Base-by-base conservation (phyloP, 2,329 filamentous ascomycete genomes). In the Aspergillus aculeatus region DNA sequence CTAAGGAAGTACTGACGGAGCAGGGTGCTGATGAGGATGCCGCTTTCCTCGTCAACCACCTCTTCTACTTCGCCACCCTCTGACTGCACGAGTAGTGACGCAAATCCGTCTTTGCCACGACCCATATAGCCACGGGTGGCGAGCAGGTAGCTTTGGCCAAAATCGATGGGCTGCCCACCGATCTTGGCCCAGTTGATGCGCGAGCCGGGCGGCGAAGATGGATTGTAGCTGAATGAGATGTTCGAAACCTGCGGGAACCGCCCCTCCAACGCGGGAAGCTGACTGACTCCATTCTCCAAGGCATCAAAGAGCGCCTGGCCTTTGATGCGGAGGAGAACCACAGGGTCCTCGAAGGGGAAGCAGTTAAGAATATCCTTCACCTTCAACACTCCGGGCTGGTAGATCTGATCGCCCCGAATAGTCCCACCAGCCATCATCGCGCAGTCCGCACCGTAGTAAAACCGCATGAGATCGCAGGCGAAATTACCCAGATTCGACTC, bases 401-500 rank as follows among this genome's bases (percentile, higher is more conserved):
- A 96, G 32, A 96, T 87, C 73, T 95, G 91, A 70, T 96, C 92
- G 1, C 92, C 92, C 14, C 92, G 85, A 56, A 96, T 91, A 0
- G 92, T 96, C 0, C 92, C 92, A 0, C 89, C 84, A 0, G 90
- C 91, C 87, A 96, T 95, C 63, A 96, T 82, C 31, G 87, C 85
- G 71, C 91, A 96, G 67, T 96, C 93, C 0, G 90, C 87, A 5
- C 82, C 78, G 72, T 96, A 92, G 71, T 96, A 89, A 62, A 86
- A 86, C 7, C 91, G 85, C 91, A 96, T 96, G 24, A 97, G 83
- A 71, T 97, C 92, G 75, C 90, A 95, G 3, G 96, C 89, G 73
- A 96, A 96, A 75, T 96, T 96, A 1, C 90, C 92, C 14, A 96
- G 79, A 70, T 96, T 97, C 57, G 89, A 92, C 75, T 96, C 92